Evolutionary conservation across 164 flowering plant species (phyloP).

Genomic region (Vitis cinerea): DNA sequence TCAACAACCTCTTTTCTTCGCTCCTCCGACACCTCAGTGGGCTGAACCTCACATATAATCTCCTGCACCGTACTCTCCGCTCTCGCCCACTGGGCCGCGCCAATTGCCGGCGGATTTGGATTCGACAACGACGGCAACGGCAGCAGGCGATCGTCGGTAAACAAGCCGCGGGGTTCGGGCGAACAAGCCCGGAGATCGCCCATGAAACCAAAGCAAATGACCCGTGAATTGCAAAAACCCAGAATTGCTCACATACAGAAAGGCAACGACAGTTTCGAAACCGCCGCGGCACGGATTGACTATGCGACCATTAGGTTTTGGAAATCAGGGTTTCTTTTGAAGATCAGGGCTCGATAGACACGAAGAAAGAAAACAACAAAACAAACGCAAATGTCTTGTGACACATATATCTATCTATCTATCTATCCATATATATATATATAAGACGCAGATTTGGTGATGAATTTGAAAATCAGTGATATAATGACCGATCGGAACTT

Average conservation of each 20-base stretch:
- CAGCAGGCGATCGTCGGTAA: constrained; percentile 16
- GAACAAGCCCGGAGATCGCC: constrained; percentile 39
- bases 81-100: constrained; percentile 20
- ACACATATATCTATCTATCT: no score
- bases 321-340: no score
- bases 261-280: not conserved
- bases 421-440: no score
- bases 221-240: not conserved
- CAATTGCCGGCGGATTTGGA: constrained; percentile 16
- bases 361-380: no score
- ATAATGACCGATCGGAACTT: no score
- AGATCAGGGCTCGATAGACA: no score
- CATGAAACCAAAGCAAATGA: constrained; percentile 18
- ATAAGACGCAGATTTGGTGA: no score
- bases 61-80: constrained; percentile 39
- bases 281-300: not conserved
- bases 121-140: constrained; percentile 6
- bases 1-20: constrained; percentile 65
- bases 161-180: constrained; percentile 18
- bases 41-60: constrained; percentile 48
- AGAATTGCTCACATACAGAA: not conserved
- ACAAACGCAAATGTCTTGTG: no score
- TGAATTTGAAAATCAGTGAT: no score
- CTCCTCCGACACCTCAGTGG: constrained; percentile 50
- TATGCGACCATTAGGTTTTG: not conserved